Percentiles rank a stretch among this genome's conserved stretches.
phyloP scores from a whole-genome alignment of 2,329 filamentous ascomycete species.

The Pseudogymnoascus sp. region DNA sequence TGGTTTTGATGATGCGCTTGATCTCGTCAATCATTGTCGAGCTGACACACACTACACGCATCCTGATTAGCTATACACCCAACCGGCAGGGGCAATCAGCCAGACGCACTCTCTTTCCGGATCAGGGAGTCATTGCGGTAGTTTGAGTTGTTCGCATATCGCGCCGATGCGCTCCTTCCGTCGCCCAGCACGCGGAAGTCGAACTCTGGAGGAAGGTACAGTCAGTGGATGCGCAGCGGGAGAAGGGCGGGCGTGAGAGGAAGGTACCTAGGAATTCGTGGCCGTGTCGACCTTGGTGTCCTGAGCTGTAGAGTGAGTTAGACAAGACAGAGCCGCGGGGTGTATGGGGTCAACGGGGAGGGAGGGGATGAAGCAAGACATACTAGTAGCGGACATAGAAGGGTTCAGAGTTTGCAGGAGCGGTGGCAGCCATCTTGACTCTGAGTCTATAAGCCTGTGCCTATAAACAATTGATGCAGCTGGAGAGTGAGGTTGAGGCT shows the following conservation, averaged over 20 bases:
- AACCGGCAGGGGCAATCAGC: neutral
- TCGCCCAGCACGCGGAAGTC: conserved; percentile 90
- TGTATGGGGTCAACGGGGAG: neutral
- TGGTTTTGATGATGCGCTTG: conserved; percentile 92
- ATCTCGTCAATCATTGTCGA: conserved; percentile 85
- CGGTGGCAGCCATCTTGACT: conserved; percentile 34
- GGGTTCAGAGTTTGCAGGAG: conserved; percentile 51
- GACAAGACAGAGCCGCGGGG: conserved; percentile 15
- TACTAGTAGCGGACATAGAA: conserved; percentile 99
- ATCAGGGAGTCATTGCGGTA: conserved; percentile 98
- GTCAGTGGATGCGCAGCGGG: conserved; percentile 14
- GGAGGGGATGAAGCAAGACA: conserved; percentile 25
- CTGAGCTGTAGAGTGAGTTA: conserved; percentile 56
- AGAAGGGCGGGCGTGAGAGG: neutral
- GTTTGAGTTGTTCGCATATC: conserved; percentile 99
- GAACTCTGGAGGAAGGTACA: conserved; percentile 58
- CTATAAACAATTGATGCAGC: neutral
- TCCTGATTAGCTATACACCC: neutral
- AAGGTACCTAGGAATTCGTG: conserved; percentile 86
- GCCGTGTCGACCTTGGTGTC: conserved; percentile 92
- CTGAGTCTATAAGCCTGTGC: neutral
- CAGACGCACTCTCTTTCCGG: conserved; percentile 87
- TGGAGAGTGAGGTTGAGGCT: neutral
- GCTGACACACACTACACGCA: conserved; percentile 79
- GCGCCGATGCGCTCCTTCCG: conserved; percentile 82